Base-by-base conservation (phyloP, 371 early-diverging fungal species). In the Mucor piriformis region DNA sequence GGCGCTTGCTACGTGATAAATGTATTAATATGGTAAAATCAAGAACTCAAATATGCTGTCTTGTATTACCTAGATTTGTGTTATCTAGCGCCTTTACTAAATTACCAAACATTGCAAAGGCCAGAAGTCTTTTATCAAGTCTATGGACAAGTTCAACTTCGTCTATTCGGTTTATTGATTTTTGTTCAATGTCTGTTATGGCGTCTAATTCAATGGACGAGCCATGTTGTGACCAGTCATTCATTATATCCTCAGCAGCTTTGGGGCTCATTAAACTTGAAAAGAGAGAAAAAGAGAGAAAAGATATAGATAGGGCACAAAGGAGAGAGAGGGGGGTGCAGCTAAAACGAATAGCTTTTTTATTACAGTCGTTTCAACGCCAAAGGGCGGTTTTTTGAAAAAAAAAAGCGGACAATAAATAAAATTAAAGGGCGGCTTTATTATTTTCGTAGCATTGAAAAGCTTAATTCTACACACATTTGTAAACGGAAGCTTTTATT, bases 61-160 rank as follows among this genome's bases (percentile, higher is more conserved):
- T 8, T 12, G 50, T 50, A 40, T 40, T 72, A 74, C 80, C 69
- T 29, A 80, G 50, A 34, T 74, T 77, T 8, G 66, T 59, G 43
- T 72, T 76, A 49, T 80, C 80, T 1, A 80, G 23, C 11, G 70
- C 55, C 40, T 78, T 78, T 48, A 78, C 72, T 6, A 75, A 34
- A 47, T 77, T 77, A 13, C 75, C 75, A 65, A 78, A 65, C 79
- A 78, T 78, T 5, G 76, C 79, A 60, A 78, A 75, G 10, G 67
- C 15, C 8, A 78, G 34, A 6, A 78, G 56, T 40, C 76, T 52
- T 52, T 57, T 73, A 57, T 78, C 79, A 3, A 78, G 43, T 15
- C 69, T 66, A 23, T 54, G 57, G 0, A 78, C 66, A 2, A 74
- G 52, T 4, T 67, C 69, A 23, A 57, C 60, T 58, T 77, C 74